These are phyloP conservation scores for Monosporascus sp. DNA, from an alignment of 2,329 filamentous ascomycete species.

Conservation along the genomic window DNA sequence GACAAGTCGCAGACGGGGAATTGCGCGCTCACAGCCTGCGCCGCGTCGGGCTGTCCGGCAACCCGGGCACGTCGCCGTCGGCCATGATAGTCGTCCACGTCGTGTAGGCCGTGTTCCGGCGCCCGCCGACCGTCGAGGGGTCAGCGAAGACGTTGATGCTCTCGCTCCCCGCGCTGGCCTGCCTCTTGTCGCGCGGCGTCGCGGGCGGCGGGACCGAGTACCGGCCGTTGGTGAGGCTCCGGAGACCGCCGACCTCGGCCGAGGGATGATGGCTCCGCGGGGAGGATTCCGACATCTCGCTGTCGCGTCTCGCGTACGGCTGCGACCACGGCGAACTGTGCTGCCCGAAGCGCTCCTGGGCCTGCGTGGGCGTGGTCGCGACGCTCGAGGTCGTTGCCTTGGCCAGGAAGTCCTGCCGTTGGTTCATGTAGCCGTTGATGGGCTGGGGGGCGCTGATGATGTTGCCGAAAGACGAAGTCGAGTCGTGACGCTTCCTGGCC, in stretches of 20 bases:
- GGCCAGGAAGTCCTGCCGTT: slow-evolving; percentile 23
- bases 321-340: slow-evolving; percentile 3
- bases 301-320: slow-evolving; percentile 15
- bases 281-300: slow-evolving; percentile 13
- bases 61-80: slow-evolving; percentile 11
- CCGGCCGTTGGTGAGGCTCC: slow-evolving; percentile 18
- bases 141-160: slow-evolving; percentile 26
- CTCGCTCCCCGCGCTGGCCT: slow-evolving; percentile 17
- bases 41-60: slow-evolving; percentile 5
- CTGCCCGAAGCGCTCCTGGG: slow-evolving; percentile 2
- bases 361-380: slow-evolving; percentile 11
- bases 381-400: slow-evolving; percentile 18
- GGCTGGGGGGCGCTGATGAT: slow-evolving; percentile 25
- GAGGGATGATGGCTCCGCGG: slow-evolving; percentile 24
- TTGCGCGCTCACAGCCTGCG: background rate
- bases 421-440: slow-evolving; percentile 18
- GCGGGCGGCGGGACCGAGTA: slow-evolving; percentile 4
- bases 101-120: slow-evolving; percentile 12
- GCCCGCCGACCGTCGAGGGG: slow-evolving; percentile 13
- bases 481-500: slow-evolving; percentile 8
- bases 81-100: slow-evolving; percentile 24
- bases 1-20: no score
- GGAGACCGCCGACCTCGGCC: slow-evolving; percentile 22
- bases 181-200: slow-evolving; percentile 3
- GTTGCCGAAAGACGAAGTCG: slow-evolving; percentile 21